Percentiles rank a stretch among this genome's conserved stretches.
Evolutionary conservation across 2,329 filamentous ascomycete genomes (phyloP).

Genomic region (Verticillium nonalfalfae): DNA sequence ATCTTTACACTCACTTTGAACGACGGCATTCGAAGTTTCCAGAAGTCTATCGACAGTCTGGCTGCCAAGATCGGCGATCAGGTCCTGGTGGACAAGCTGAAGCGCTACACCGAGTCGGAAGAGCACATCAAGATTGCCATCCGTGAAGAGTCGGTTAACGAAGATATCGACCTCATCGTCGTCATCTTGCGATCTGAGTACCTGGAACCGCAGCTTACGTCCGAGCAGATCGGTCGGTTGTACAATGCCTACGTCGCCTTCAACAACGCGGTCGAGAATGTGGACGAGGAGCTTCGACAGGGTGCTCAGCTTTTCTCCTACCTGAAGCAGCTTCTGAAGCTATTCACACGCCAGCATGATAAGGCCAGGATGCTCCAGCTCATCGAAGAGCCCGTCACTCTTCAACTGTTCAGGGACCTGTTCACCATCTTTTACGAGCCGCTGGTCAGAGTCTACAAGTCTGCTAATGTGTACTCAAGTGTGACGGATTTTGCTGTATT

Average conservation of each 20-base stretch:
- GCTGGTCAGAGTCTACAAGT: constrained; percentile 94
- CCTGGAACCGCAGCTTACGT: constrained; percentile 62
- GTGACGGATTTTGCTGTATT: constrained; percentile 95
- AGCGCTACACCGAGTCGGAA: constrained; percentile 68
- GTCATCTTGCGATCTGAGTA: constrained; percentile 75
- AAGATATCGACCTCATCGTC: constrained; percentile 80
- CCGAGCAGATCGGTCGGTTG: constrained; percentile 73
- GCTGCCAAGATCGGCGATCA: constrained; percentile 73
- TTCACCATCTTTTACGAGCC: constrained; percentile 99
- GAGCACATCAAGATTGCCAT: constrained; percentile 71
- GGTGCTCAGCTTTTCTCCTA: constrained; percentile 91
- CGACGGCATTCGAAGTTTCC: constrained; percentile 82
- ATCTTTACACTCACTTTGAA: constrained; percentile 90
- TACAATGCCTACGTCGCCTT: constrained; percentile 97
- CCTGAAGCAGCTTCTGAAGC: constrained; percentile 88
- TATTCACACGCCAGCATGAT: constrained; percentile 84
- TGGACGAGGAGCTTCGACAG: constrained; percentile 81
- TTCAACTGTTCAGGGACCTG: constrained; percentile 91
- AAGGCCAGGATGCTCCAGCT: constrained; percentile 96
- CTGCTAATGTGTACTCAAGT: constrained; percentile 94
- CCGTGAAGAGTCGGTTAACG: constrained; percentile 63
- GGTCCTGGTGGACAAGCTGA: constrained; percentile 73
- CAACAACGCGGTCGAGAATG: constrained; percentile 87
- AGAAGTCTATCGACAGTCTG: constrained; percentile 78
- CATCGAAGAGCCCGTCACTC: constrained; percentile 93